Base-by-base conservation (phyloP, 495 filamentous ascomycete genomes). In the Lophiostoma macrostomum region DNA sequence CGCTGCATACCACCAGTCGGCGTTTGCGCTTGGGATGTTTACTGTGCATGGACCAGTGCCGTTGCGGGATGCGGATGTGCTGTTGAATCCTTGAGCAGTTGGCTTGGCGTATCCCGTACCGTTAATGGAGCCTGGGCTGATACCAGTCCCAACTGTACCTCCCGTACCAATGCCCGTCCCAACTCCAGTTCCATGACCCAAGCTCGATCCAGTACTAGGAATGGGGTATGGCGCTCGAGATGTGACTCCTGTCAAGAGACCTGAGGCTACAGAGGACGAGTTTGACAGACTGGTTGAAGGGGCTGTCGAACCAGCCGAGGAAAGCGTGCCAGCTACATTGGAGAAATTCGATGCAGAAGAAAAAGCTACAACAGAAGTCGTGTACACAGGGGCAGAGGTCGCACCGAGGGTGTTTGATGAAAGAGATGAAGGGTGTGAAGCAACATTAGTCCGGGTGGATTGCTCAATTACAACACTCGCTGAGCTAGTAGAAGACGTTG, bases 1-100 rank as follows among this genome's bases (percentile, higher is more conserved):
- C 6, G 52, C 52, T 22, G 36, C 47, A 14, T 19, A 56, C 61
- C 61, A 64, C 50, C 52, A 64, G 31, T 64, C 49, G 49, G 61
- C 23, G 23, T 18, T 53, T 20, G 52, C 57, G 12, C 20, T 46
- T 1, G 51, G 56, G 5, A 58, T 45, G 29, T 60, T 58, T 1
- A 64, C 53, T 1, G 57, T 60, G 20, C 57, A 64, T 32, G 42
- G 14, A 16, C 42, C 39, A n/a, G 48, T 40, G 30, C 24, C 28
- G 47, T 44, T 53, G 23, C 37, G 35, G 29, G 37, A 12, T 19
- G 41, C 12, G 10, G 29, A 19, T 20, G 5, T 32, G 42, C 7
- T 35, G 24, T 19, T 41, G 14, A 28, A 8, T 12, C 49, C 49
- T 29, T 34, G 39, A 12, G 31, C 37, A 34, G 37, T 53, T 14